These are phyloP conservation scores for Scheffersomyces parashehatae DNA, from an alignment of 1,139 yeast species.

Conservation along the genomic window DNA sequence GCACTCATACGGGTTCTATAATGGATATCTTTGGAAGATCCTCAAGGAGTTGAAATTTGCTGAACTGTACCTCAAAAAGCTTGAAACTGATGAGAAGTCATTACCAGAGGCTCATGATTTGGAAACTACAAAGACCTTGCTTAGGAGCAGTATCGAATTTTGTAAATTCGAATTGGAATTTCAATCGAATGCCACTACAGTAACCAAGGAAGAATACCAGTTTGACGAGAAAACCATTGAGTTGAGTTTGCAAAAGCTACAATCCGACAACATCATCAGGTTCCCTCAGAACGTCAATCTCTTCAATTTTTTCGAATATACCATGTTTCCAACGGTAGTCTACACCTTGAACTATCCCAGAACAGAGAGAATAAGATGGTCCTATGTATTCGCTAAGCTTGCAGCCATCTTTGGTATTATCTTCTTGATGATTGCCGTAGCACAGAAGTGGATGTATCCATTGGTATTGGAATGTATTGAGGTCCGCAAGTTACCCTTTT, in stretches of 20 bases:
- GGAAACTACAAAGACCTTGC: conserved; percentile 27
- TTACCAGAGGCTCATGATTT: conserved; percentile 13
- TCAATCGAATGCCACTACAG: conserved; percentile 35
- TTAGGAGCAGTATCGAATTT: conserved; percentile 54
- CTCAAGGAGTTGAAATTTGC: conserved; percentile 57
- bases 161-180: conserved; percentile 63
- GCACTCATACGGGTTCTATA: conserved; percentile 87
- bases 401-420: conserved; percentile 87
- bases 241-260: conserved; percentile 19
- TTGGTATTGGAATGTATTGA: conserved; percentile 60
- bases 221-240: conserved; percentile 14
- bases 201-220: conserved; percentile 13
- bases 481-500: conserved; percentile 45
- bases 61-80: conserved; percentile 26
- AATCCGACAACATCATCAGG: conserved; percentile 22
- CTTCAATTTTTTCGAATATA: conserved; percentile 65
- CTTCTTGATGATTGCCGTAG: conserved; percentile 75
- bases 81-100: conserved; percentile 12
- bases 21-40: conserved; percentile 81
- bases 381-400: conserved; percentile 67
- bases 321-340: conserved; percentile 92
- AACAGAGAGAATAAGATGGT: conserved; percentile 66
- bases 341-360: conserved; percentile 81
- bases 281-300: conserved; percentile 77
- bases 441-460: conserved; percentile 80